Base-by-base conservation (phyloP, 2,329 filamentous ascomycete species). In the Cytospora piceae region DNA sequence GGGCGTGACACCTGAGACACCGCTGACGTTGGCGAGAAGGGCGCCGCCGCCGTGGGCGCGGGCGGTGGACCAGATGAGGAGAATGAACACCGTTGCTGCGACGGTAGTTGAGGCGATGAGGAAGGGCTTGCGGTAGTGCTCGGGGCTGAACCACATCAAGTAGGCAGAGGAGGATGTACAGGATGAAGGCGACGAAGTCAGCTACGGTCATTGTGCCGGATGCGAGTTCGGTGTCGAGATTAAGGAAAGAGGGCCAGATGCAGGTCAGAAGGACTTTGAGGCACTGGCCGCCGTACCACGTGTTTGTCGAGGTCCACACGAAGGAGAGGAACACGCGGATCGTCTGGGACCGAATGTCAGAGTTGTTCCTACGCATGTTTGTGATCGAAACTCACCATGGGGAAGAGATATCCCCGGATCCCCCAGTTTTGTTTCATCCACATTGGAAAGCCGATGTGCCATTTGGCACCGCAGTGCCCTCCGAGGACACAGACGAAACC, bases 141-240 rank as follows among this genome's bases (percentile, higher is more conserved):
- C 79, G 4, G 80, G 80, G 9, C 74, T 75, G 53, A 82, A 79
- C 73, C 76, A 81, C 37, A 82, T 71, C n/a, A 81, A 69, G 80
- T 1, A 82, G 71, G 14, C 77, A 80, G 60, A 80, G 71, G 64
- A 81, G 53, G 71, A 73, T 78, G 72, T 82, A 82, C 61, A 82
- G 71, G 24, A 81, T 73, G 68, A 81, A 82, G 14, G 75, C 72
- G 12, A 81, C 71, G 59, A 82, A 82, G 2, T 77, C 73, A 0
- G 79, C 79, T 0, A 78, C 79, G 8, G 79, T 82, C 74, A 80
- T 80, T 1, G 39, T 42, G 15, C 39, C 39, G 0, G 71, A 69
- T 12, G 51, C 22, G 22, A 53, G 51, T 53, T 24, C 27, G 51
- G 22, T 53, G 22, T 53, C 12, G 17, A 55, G 53, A n/a, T 46